These are phyloP conservation scores for Pilaira anomala DNA, from an alignment of 192 early-diverging fungal species.

Conservation along the genomic window DNA sequence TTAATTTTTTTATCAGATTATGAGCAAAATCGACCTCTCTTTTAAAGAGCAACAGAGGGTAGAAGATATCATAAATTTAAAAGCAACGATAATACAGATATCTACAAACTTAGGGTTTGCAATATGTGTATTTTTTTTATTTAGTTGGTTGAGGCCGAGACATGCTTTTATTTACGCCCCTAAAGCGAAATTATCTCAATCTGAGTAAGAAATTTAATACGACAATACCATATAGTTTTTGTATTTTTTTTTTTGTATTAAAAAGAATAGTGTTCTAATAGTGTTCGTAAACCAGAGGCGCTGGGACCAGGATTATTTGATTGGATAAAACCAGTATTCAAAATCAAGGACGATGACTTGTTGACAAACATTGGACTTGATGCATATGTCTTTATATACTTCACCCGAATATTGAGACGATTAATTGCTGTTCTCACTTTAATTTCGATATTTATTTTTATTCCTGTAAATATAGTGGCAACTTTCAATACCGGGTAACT, in stretches of 20 bases:
- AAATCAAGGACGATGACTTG: constrained; percentile 53
- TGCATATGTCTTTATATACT: constrained; percentile 66
- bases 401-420: constrained; percentile 53
- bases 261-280: constrained; percentile 12
- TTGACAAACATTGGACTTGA: constrained; percentile 68
- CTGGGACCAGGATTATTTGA: constrained; percentile 54
- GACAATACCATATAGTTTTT: neutral
- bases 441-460: constrained; percentile 54
- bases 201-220: constrained; percentile 13
- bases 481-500: constrained; percentile 33
- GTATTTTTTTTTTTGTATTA: constrained; percentile 19
- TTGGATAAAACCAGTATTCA: constrained; percentile 62
- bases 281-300: constrained; percentile 44
- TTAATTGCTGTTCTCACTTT: constrained; percentile 52
- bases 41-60: constrained; percentile 27
- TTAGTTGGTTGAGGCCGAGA: constrained; percentile 50
- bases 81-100: constrained; percentile 56
- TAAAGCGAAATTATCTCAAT: constrained; percentile 22
- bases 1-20: too few species aligned
- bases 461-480: constrained; percentile 60
- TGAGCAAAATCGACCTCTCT: constrained; percentile 4
- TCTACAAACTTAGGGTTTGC: constrained; percentile 55
- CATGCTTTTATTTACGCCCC: constrained; percentile 43
- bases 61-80: constrained; percentile 31
- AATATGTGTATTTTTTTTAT: constrained; percentile 50